Evolutionary conservation across 2,329 filamentous ascomycete species (phyloP), one percentile per base, ranked within the genome.

Genomic region (Cryphonectria japonica): DNA sequence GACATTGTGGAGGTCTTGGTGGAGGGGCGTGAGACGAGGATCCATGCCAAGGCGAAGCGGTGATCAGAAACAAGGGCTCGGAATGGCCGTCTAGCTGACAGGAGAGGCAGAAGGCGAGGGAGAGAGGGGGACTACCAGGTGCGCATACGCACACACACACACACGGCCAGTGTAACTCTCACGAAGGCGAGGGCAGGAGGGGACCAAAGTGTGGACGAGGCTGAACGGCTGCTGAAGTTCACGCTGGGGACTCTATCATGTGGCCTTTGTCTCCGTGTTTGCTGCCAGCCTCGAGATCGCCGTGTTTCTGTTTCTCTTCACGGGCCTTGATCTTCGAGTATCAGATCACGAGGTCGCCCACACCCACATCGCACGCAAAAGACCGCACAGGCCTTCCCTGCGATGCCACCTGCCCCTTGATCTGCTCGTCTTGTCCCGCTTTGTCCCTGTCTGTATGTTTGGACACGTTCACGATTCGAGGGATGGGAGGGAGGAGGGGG

Each of bases 1-100:
- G 80, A 92, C 84, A 85, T 84, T 87, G 79, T 90, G 89, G 77
- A 91, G 83, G 81, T 91, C 89, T 83, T 91, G 89, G 78, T 88
- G 87, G 76, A 85, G 84, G 75, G 86, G 83, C 63, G 85, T 78
- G 77, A 89, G 89, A 75, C 88, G 87, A 74, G 86, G 82, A 87
- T 92, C 89, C 89, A 92, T 92, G 75, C 86, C 87, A 68, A 41
- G 43, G 62, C 63, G 63, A 2, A 50, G 46, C 8, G 32, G 26
- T 41, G 43, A 43, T 26, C 19, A 29, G 66, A n/a, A 29, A 34
- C 13, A 26, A 32, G 39, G 57, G 32, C 50, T 71, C 46, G 43
- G 66, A 26, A 63, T 63, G 62, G 46, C 39, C 60, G 66, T 67
- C 61, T 34, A 69, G 69, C 73, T 69, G 34, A 54, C 26, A 26